A percentile compares a stretch with the other conserved stretches of the same genome.
Conservation (phyloP, 495 filamentous ascomycete genomes). For the Penicillium waksmanii region DNA sequence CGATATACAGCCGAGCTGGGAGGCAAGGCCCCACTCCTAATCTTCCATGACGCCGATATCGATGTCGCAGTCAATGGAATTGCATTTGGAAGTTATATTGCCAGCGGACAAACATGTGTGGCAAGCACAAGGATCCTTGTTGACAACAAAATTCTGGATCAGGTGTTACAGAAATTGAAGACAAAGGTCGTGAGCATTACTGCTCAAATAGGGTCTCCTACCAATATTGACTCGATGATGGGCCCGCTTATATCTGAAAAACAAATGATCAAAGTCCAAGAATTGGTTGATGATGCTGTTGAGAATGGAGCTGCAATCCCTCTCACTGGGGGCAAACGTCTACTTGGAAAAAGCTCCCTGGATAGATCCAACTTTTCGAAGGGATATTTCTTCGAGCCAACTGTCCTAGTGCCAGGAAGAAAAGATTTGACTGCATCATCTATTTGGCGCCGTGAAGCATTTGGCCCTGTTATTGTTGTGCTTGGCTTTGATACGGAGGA, state of each 20-base stretch:
- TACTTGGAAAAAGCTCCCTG: constrained; percentile 28
- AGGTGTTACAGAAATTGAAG: constrained; percentile 38
- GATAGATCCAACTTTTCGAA: constrained; percentile 34
- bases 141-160: constrained; percentile 47
- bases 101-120: constrained; percentile 65
- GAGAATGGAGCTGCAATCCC: constrained; percentile 27
- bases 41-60: constrained; percentile 56
- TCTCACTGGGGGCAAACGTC: constrained; percentile 39
- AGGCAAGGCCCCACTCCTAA: constrained; percentile 61
- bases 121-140: constrained; percentile 63
- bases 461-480: constrained; percentile 52
- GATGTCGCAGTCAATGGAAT: constrained; percentile 59
- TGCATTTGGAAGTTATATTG: constrained; percentile 60
- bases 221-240: constrained; percentile 25
- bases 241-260: constrained; percentile 26
- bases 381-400: constrained; percentile 64
- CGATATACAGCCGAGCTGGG: constrained; percentile 63
- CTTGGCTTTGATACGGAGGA: constrained; percentile 44
- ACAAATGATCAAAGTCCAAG: constrained; percentile 22
- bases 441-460: constrained; percentile 50
- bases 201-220: constrained; percentile 33
- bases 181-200: constrained; percentile 44
- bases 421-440: constrained; percentile 15
- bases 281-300: constrained; percentile 35
- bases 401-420: constrained; percentile 42